These are phyloP conservation scores for Backusella liffmaniae DNA, from an alignment of 192 early-diverging fungal genomes.

Conservation along the genomic window DNA sequence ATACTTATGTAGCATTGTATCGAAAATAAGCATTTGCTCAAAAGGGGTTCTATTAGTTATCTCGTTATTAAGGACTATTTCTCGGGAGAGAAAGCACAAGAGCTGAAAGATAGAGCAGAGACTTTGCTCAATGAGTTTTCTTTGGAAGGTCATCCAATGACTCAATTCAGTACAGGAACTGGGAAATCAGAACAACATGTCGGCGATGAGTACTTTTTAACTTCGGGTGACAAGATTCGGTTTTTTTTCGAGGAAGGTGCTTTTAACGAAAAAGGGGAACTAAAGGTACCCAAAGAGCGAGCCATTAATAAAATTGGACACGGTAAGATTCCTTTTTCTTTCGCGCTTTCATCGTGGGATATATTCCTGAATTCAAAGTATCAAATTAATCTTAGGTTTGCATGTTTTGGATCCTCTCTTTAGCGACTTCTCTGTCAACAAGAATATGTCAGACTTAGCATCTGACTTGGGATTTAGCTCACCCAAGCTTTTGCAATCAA, in stretches of 20 bases:
- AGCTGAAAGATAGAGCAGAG: conserved; percentile 44
- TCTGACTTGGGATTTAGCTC: conserved; percentile 61
- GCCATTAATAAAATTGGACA: conserved; percentile 94
- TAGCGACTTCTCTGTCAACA: conserved; percentile 58
- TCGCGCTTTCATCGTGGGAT: neutral
- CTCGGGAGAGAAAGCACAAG: conserved; percentile 40
- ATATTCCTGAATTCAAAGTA: neutral
- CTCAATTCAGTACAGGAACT: conserved; percentile 72
- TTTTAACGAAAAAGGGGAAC: conserved; percentile 60
- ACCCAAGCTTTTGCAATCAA: conserved; percentile 82
- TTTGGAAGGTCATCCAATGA: conserved; percentile 69
- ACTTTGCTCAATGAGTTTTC: conserved; percentile 65
- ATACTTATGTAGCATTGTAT: neutral
- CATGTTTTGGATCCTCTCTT: conserved; percentile 83
- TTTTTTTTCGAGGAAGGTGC: conserved; percentile 91
- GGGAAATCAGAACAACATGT: conserved; percentile 58
- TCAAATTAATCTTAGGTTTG: conserved; percentile 43
- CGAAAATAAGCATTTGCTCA: neutral
- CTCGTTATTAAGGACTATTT: conserved; percentile 71
- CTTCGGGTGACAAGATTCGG: conserved; percentile 77
- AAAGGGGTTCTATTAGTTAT: conserved; percentile 38
- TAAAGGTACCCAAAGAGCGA: conserved; percentile 57
- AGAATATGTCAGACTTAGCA: conserved; percentile 53
- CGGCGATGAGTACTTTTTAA: conserved; percentile 88
- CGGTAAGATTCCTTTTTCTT: conserved; percentile 39